Base-by-base conservation (phyloP, 768 basidiomycete species). In the Naganishia vaughanmartiniae region DNA sequence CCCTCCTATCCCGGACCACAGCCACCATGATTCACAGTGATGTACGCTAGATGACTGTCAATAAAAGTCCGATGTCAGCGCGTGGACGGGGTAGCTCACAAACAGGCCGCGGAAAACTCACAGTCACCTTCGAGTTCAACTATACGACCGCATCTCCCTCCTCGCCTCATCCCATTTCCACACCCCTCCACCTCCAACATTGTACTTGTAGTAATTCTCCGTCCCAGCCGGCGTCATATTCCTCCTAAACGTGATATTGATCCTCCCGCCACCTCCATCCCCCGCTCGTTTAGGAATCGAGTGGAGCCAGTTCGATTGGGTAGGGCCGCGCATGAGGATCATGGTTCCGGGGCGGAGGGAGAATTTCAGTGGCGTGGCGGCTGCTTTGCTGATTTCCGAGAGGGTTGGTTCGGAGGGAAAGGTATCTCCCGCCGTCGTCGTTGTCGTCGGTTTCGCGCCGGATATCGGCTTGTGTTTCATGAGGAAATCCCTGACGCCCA, bases 231-330 rank as follows among this genome's bases (percentile, higher is more conserved):
- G 73, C 19, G 77, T 78, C 46, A 81, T 73, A 11, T 79, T 80
- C 56, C 77, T 77, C 55, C 81, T 73, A 57, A 82, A 82, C 19
- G 81, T 82, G 70, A 82, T 76, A 71, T 82, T 82, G 69, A 82
- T 81, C 65, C 81, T 69, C 42, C 78, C 77, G 30, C 68, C 45
- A 3, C 33, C 51, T 4, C 73, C 80, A 48, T 74, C 74, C 26
- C 73, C 75, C 6, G 60, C 63, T 1, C 81, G 70, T 65, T 82
- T 82, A 2, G 81, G 81, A n/a, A 82, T 73, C 39, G 74, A 73
- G 69, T 82, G 81, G 45, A 79, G 70, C 81, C 81, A 82, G 31
- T 77, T 73, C 45, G 76, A 74, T 67, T 82, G 81, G 11, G 81
- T 82, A 30, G 66, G 75, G 0, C 81, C 68, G 45, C 68, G 70